Base-by-base conservation (phyloP, 2,329 filamentous ascomycete genomes). In the Escovopsis sp. region DNA sequence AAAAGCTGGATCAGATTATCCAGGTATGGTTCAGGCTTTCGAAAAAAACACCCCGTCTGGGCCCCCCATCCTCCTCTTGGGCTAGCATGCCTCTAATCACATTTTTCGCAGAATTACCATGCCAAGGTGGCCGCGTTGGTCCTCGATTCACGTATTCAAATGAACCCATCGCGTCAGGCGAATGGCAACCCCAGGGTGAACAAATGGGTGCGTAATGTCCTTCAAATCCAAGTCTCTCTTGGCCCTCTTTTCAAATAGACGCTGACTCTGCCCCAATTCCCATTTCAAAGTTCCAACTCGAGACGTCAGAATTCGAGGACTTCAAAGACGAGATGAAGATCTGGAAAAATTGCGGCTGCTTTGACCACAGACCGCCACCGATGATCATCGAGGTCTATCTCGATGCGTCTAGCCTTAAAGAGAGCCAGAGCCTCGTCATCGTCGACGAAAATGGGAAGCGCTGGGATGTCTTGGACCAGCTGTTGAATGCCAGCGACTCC, bases 371-470 rank as follows among this genome's bases (percentile, higher is more conserved):
- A 39, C 90, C 90, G 26, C 79, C 82, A 27, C 79, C 86, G 3
- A 65, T 98, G 53, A 72, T 92, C 44, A 84, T 98, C 50, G 90
- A 98, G 58, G 80, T 86, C 16, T 96, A 83, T 52, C 65, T 96
- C 27, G 85, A 94, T 54, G 76, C 79, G 11, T 78, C 81, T 26
- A 70, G 75, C 23, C 67, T 96, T 36, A 82, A 81, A 29, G 76
- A 79, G 40, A 90, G 79, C 48, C 86, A 98, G 57, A 86, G 80
- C 45, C 63, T 98, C 35, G 86, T 94, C 38, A 72, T 90, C 42
- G 63, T 88, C 31, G 90, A 96, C 57, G 85, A 94, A 21, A 70
- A 80, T 50, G 88, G 86, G 34, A 93, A 92, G 62, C 75, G 83
- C 42, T 94, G 84, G 82, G 86, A 96, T 61, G 88, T 94, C 14